Evolutionary conservation across 202 grass and related monocot species (phyloP).

Genomic region (Alloteropsis angusta): DNA sequence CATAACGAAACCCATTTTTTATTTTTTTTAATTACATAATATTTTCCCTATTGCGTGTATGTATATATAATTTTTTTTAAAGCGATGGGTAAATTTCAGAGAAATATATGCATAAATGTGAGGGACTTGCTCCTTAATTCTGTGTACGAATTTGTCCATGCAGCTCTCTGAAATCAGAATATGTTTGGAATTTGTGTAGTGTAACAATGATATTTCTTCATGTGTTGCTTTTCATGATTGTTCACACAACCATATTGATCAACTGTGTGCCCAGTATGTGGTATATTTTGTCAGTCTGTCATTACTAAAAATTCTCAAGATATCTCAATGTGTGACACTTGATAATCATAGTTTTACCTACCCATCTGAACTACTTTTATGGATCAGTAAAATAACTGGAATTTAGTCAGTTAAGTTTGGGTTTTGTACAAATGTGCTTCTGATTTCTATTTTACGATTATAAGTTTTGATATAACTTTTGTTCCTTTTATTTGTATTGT

Average conservation of each 20-base stretch:
- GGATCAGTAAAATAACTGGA: not conserved
- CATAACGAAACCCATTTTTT: not conserved
- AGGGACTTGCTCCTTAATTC: too few species aligned
- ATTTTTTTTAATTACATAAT: not conserved
- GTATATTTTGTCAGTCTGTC: not conserved
- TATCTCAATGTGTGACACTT: not conserved
- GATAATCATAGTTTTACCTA: too few species aligned
- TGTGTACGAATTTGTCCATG: not conserved
- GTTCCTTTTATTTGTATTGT: conserved; percentile 4
- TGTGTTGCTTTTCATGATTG: not conserved
- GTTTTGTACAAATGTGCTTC: not conserved
- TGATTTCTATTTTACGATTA: not conserved
- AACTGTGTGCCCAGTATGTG: not conserved
- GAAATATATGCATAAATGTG: not conserved
- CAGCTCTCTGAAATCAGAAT: not conserved
- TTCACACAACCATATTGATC: not conserved
- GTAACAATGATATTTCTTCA: not conserved
- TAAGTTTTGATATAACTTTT: not conserved
- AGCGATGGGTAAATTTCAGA: not conserved
- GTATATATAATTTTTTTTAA: not conserved
- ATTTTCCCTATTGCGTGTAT: not conserved
- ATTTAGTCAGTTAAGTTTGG: not conserved
- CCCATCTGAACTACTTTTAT: too few species aligned
- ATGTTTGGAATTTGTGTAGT: not conserved
- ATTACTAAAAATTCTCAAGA: not conserved